Percentiles rank a stretch among this genome's conserved stretches.
phyloP scores from a whole-genome alignment of 164 flowering plant genomes.

The Tetrastigma voinierianum region DNA sequence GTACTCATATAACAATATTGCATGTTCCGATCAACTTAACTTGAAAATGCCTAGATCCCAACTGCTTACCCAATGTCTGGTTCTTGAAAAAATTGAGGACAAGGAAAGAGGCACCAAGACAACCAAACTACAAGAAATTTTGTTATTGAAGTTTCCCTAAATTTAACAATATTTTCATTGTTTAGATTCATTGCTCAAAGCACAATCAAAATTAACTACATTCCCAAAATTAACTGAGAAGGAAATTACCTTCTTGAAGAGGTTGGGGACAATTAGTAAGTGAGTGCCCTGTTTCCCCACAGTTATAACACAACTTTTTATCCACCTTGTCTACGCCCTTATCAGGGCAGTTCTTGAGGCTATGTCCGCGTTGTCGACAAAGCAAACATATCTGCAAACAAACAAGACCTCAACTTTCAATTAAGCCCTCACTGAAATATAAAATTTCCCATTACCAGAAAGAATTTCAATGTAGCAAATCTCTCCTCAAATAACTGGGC shows the following conservation, averaged over 20 bases:
- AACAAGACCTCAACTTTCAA: neutral
- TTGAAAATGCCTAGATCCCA: no score
- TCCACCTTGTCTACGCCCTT: slow-evolving; percentile 48
- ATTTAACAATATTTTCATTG: neutral
- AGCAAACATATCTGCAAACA: slow-evolving; percentile 77
- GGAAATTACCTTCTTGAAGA: slow-evolving; percentile 70
- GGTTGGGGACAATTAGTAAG: slow-evolving; percentile 69
- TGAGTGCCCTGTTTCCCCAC: slow-evolving; percentile 81
- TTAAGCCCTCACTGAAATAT: neutral
- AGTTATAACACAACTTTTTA: slow-evolving; percentile 77
- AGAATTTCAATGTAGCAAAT: neutral
- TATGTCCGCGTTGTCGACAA: slow-evolving; percentile 86
- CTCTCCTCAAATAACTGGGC: neutral
- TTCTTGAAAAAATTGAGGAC: no score
- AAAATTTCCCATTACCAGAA: neutral
- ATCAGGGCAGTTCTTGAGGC: slow-evolving; percentile 80
- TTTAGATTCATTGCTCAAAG: neutral
- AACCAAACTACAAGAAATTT: neutral
- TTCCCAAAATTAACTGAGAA: neutral
- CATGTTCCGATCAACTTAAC: neutral
- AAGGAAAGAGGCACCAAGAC: neutral
- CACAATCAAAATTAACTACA: neutral
- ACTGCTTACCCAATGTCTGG: no score
- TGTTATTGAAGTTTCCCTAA: neutral
- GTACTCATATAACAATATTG: neutral